A percentile compares a stretch with the other conserved stretches of the same genome.
phyloP scores from a whole-genome alignment of 148 eudicot species.

The Gaultheria prostrata region DNA sequence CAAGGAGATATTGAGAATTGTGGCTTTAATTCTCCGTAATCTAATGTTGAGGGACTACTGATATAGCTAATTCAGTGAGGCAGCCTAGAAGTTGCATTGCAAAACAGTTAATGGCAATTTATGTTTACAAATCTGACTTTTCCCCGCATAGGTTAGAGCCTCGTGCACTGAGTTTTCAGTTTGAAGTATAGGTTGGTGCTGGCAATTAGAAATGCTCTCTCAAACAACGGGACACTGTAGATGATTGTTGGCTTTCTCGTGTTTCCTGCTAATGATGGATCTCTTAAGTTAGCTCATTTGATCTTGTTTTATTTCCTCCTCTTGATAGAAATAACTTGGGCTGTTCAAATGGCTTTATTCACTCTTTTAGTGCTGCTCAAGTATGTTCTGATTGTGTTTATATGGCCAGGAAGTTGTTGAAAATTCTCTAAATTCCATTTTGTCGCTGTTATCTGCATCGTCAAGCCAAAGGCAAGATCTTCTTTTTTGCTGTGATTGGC shows the following conservation, averaged over 20 bases:
- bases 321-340: not conserved
- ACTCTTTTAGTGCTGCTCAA: not conserved
- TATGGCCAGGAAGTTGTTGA: not conserved
- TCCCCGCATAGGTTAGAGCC: not conserved
- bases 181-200: not conserved
- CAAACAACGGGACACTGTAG: not conserved
- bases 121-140: not conserved
- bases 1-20: too few species aligned
- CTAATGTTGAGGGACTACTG: not conserved
- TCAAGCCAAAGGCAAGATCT: not conserved
- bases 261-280: not conserved
- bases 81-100: not conserved
- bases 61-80: too few species aligned
- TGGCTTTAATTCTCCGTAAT: not conserved
- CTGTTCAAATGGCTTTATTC: not conserved
- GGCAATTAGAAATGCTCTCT: not conserved
- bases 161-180: not conserved
- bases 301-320: not conserved
- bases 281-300: not conserved
- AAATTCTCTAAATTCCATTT: too few species aligned
- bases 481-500: not conserved
- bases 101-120: not conserved
- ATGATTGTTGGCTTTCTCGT: not conserved
- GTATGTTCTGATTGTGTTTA: not conserved
- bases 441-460: not conserved